These are phyloP conservation scores for Neurospora discreta DNA, from an alignment of 495 filamentous ascomycete species.

Conservation along the genomic window DNA sequence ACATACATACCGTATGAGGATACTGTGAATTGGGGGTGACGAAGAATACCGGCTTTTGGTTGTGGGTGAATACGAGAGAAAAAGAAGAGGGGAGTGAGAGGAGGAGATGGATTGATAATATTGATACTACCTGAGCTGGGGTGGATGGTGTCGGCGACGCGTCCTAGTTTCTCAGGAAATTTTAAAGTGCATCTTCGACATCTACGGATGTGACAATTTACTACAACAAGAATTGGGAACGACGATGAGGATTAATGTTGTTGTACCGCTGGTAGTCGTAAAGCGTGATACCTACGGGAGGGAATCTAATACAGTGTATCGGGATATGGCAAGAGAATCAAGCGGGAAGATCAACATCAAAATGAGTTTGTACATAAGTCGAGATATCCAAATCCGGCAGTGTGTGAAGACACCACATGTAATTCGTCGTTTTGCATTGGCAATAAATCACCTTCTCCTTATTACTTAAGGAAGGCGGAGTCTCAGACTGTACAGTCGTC, in stretches of 20 bases:
- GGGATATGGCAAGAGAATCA: neutral
- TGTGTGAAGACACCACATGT: neutral
- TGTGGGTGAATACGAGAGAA: neutral
- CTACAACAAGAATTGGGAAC: neutral
- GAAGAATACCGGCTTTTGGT: too few relatives aligned
- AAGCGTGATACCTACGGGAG: too few relatives aligned
- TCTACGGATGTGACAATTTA: neutral
- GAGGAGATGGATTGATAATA: too few relatives aligned
- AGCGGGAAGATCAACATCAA: neutral
- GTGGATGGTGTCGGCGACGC: neutral
- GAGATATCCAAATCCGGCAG: neutral
- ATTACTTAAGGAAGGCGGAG: neutral
- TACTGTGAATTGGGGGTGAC: too few relatives aligned
- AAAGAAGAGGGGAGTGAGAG: too few relatives aligned
- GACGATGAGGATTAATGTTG: neutral
- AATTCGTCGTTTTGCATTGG: too few relatives aligned
- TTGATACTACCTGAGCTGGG: neutral
- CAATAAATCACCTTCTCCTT: neutral
- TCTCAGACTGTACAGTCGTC: neutral
- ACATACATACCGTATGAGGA: too few relatives aligned
- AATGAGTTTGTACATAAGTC: neutral
- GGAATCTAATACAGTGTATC: too few relatives aligned
- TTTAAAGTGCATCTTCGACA: neutral
- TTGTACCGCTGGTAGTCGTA: neutral
- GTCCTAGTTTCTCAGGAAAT: neutral